Conservation (phyloP, 371 early-diverging fungal genomes). For the Quaeritorhiza haematococci region DNA sequence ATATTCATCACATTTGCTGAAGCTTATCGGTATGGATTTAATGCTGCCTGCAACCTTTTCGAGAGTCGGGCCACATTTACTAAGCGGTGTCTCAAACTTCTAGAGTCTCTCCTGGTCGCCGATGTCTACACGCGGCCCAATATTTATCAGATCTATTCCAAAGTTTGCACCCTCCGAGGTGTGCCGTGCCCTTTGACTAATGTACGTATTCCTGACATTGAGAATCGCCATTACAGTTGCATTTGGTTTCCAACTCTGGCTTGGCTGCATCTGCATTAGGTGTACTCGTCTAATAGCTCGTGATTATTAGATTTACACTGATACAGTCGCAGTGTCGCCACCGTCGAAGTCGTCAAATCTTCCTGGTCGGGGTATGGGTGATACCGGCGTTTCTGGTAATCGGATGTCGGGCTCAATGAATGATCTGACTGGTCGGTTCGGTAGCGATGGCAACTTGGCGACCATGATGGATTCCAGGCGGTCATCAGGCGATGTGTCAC, state of each 20-base stretch:
- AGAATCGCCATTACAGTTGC: no score
- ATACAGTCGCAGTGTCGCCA: background rate
- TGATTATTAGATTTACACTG: no score
- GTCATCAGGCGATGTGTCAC: no score
- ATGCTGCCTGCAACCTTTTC: background rate
- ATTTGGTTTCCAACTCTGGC: background rate
- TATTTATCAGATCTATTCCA: slow-evolving; percentile 67
- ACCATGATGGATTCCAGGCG: background rate
- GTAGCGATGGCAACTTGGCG: background rate
- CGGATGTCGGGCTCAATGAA: no score
- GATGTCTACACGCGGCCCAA: slow-evolving; percentile 68
- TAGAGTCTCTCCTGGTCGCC: slow-evolving; percentile 64
- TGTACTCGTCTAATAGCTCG: no score
- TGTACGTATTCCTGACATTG: slow-evolving; percentile 18
- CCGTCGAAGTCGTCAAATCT: background rate
- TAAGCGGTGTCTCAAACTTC: background rate
- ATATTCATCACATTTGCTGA: slow-evolving; percentile 59
- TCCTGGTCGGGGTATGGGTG: no score
- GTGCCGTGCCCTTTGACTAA: slow-evolving; percentile 46
- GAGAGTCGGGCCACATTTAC: background rate
- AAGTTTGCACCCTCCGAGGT: slow-evolving; percentile 61
- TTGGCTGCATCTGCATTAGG: no score
- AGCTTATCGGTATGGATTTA: slow-evolving; percentile 47
- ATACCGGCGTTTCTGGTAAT: no score
- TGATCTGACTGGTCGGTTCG: no score